These are phyloP conservation scores for Lentinus brumalis DNA, from an alignment of 768 basidiomycete genomes.

Conservation along the genomic window DNA sequence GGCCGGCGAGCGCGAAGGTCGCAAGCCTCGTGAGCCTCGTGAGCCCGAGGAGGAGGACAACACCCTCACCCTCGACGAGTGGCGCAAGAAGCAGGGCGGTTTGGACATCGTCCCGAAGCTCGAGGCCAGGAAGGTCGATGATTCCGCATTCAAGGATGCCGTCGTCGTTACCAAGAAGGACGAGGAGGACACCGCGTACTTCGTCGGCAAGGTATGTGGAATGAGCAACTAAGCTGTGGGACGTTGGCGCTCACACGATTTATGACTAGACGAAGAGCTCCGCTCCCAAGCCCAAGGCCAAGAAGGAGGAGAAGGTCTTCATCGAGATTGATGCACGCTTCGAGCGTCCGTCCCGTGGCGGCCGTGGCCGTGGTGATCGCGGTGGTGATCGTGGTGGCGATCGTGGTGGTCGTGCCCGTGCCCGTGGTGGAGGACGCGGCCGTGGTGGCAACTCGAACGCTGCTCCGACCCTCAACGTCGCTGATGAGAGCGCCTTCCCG, in stretches of 20 bases:
- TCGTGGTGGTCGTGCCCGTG: conserved; percentile 44
- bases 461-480: conserved; percentile 60
- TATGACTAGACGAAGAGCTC: conserved; percentile 53
- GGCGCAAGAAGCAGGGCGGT: conserved; percentile 80
- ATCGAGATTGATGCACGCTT: conserved; percentile 92
- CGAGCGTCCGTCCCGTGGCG: conserved; percentile 75
- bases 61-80: conserved; percentile 92
- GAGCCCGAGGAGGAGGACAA: conserved; percentile 89
- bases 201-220: conserved; percentile 82
- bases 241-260: background rate
- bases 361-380: conserved; percentile 47
- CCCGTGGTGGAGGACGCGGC: conserved; percentile 44
- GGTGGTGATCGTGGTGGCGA: conserved; percentile 45
- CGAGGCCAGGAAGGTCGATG: conserved; percentile 73
- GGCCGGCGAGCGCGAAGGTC: conserved; percentile 37
- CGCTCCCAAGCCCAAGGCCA: conserved; percentile 60
- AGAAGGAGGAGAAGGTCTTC: conserved; percentile 90
- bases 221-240: background rate
- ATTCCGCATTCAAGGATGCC: conserved; percentile 69
- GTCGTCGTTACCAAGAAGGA: conserved; percentile 62
- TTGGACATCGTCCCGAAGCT: conserved; percentile 68
- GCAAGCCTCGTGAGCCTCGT: conserved; percentile 49
- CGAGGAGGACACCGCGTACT: conserved; percentile 75
- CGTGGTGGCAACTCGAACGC: conserved; percentile 39
- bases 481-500: conserved; percentile 87